Evolutionary conservation across 495 filamentous ascomycete species (phyloP), one percentile per base, ranked within the genome.

Genomic region (Lophium mytilinum): DNA sequence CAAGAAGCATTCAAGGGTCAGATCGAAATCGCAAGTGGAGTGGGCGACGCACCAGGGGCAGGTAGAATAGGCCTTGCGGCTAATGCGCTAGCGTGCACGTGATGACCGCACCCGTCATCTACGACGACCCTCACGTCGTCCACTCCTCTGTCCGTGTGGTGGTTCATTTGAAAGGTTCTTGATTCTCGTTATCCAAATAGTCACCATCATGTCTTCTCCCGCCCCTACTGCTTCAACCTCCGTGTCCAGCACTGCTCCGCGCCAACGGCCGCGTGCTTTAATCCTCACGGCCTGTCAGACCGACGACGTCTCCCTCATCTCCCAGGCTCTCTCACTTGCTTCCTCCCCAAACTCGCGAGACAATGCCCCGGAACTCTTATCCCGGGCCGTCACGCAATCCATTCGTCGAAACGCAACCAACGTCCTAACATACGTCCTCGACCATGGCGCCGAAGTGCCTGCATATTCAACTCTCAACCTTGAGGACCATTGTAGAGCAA

Each of bases 241-340:
- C 39, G 17, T 17, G 11, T 41, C 39, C 39, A 41, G 39, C 8
- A 9, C 39, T 41, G 39, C 39, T 12, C 39, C 12, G 9, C 17
- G 3, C 39, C 39, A 41, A 41, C 11, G 39, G 39, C 39, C 39
- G 17, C 11, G 39, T 41, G 12, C 12, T 41, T 14, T 41, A 17
- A 17, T 41, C 39, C 11, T 17, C 12, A 41, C 39, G 12, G 55
- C 55, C 7, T 57, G 55, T 33, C 37, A 51, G 46, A 24, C 47
- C 17, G 55, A 57, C 47, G 55, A 57, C 51, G 47, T 52, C 17
- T 52, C 45, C 24, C 55, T 57, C 30, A 51, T 57, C 15, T 18
- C 14, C 18, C 46, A 57, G 30, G 55, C 33, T 40, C 17, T 57
- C n/a, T 57, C 46, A 15, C 34, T 57, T 24, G 47, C 46, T 19